phyloP scores from a whole-genome alignment of 192 early-diverging fungal genomes.

The Coemansia sp. region DNA sequence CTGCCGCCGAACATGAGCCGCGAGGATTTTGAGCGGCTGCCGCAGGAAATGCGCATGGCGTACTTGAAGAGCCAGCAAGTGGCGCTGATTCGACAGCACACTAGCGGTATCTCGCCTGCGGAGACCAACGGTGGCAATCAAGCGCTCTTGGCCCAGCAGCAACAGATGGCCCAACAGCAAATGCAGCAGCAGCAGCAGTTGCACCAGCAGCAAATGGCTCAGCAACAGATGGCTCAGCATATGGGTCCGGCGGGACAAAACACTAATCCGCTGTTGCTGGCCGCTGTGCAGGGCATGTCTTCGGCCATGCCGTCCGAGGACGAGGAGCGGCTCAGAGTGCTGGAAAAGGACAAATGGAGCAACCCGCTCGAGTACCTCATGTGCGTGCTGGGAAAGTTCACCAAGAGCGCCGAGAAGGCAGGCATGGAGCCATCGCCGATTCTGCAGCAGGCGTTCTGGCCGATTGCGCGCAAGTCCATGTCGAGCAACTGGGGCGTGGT shows the following conservation, averaged over 20 bases:
- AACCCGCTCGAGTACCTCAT: constrained; percentile 49
- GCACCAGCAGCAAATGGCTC: background rate
- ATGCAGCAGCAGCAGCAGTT: background rate
- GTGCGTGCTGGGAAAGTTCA: constrained; percentile 49
- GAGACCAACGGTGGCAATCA: background rate
- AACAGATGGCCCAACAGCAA: background rate
- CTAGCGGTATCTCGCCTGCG: constrained; percentile 14
- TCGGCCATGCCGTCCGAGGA: constrained; percentile 17
- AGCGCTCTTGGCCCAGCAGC: constrained; percentile 7
- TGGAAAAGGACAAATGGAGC: constrained; percentile 53
- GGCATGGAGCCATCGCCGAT: constrained; percentile 47
- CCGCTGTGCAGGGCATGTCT: constrained; percentile 19
- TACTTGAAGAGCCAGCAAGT: constrained; percentile 41
- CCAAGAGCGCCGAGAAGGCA: constrained; percentile 33
- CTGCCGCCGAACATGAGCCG: constrained; percentile 41
- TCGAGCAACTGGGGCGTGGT: constrained; percentile 43
- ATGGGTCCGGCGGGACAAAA: background rate
- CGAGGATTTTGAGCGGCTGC: constrained; percentile 41
- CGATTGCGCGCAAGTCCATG: constrained; percentile 47
- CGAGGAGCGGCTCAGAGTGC: constrained; percentile 29
- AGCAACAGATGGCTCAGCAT: background rate
- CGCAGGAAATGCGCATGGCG: constrained; percentile 21
- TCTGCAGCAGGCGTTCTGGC: constrained; percentile 54
- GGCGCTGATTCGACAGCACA: constrained; percentile 34
- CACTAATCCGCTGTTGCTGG: constrained; percentile 21